Conservation (phyloP, 768 basidiomycete species). For the Suillus plorans region DNA sequence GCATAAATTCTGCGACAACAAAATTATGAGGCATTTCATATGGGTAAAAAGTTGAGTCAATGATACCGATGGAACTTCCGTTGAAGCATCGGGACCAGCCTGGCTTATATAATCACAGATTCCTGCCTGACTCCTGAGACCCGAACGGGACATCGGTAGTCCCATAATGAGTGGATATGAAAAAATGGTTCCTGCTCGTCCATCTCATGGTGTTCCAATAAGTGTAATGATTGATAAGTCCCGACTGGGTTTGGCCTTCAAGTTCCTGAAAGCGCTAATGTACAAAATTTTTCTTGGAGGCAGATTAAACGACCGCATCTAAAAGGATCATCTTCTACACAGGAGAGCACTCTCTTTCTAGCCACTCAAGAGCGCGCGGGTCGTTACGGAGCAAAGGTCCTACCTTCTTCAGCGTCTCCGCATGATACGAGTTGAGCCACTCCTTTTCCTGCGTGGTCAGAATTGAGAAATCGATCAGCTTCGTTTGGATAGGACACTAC, state of each 20-base stretch:
- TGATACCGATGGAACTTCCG: no score
- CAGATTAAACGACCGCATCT: neutral
- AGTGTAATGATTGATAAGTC: no score
- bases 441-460: conserved; percentile 64
- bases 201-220: no score
- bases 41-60: no score
- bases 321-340: neutral
- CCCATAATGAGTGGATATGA: no score
- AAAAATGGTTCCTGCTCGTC: no score
- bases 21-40: no score
- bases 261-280: neutral
- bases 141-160: no score
- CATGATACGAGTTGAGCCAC: conserved; percentile 88
- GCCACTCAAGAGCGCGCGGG: conserved; percentile 57
- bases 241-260: no score
- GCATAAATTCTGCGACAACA: neutral
- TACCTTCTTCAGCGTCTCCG: conserved; percentile 70
- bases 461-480: conserved; percentile 64
- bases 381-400: conserved; percentile 68
- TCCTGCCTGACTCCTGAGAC: no score
- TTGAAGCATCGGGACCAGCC: no score
- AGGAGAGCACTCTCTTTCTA: conserved; percentile 55
- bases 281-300: neutral
- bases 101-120: no score
- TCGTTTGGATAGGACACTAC: conserved; percentile 84